phyloP scores from a whole-genome alignment of 305 asterid genomes.

The Fraxinus albicans region DNA sequence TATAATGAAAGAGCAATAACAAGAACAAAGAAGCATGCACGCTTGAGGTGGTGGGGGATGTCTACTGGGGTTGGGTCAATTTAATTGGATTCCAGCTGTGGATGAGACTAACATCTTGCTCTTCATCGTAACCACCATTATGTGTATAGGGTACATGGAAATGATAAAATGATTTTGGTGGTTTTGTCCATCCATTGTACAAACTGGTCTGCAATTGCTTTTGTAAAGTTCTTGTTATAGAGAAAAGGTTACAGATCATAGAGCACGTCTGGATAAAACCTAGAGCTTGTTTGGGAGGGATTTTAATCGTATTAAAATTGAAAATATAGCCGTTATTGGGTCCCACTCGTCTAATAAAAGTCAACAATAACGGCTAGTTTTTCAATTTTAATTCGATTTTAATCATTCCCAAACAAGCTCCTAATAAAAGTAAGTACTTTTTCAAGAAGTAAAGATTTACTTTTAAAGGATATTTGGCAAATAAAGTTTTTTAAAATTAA shows the following conservation, averaged over 20 bases:
- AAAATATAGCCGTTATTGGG: no score
- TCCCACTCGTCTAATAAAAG: no score
- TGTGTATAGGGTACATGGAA: neutral
- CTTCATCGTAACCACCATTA: neutral
- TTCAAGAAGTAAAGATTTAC: neutral
- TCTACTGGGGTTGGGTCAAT: neutral
- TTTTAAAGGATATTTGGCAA: neutral
- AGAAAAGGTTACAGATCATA: neutral
- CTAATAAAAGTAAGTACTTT: neutral
- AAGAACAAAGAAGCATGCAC: neutral
- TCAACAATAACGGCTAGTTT: no score
- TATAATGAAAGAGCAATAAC: neutral
- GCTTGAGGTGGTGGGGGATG: neutral
- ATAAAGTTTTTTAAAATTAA: neutral
- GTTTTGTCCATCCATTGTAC: neutral
- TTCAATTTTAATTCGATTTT: no score
- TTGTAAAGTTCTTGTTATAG: neutral
- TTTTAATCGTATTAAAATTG: no score
- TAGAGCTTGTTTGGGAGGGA: no score
- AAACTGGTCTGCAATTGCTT: neutral
- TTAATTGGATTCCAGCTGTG: neutral
- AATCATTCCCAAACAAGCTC: no score
- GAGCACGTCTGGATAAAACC: neutral
- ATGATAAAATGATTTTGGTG: neutral
- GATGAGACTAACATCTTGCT: neutral